phyloP scores from a whole-genome alignment of 2,329 filamentous ascomycete genomes.

The Xylariaceae sp. region DNA sequence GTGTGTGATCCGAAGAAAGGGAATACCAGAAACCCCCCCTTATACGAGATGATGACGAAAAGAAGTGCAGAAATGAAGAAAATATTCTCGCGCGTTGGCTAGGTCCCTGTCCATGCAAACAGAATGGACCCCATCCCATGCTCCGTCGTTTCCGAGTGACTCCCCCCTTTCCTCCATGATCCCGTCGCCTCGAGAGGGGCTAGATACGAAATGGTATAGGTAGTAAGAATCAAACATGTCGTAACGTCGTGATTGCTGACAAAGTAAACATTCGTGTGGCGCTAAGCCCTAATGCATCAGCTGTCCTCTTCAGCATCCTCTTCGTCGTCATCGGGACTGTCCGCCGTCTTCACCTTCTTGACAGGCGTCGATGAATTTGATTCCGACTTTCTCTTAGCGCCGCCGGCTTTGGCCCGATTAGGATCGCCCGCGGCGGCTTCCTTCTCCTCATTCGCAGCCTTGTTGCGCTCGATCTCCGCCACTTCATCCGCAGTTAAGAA shows the following conservation, averaged over 20 bases:
- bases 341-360: constrained; percentile 48
- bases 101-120: constrained; percentile 13
- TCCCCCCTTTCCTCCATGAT: constrained; percentile 26
- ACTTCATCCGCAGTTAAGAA: constrained; percentile 97
- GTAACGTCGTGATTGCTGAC: constrained; percentile 34
- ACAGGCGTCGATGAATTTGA: constrained; percentile 42
- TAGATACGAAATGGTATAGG: constrained; percentile 31
- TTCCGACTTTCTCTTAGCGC: constrained; percentile 58
- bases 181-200: constrained; percentile 22
- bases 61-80: constrained; percentile 3
- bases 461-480: constrained; percentile 73
- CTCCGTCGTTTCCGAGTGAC: constrained; percentile 28
- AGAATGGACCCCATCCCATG: constrained; percentile 26
- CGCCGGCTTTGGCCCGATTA: constrained; percentile 37
- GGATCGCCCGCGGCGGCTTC: constrained; percentile 32
- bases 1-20: constrained; percentile 17
- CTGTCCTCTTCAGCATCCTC: constrained; percentile 40
- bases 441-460: constrained; percentile 39
- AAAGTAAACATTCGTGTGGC: constrained; percentile 24
- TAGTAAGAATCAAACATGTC: constrained; percentile 30
- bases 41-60: constrained; percentile 16
- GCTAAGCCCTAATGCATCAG: constrained; percentile 25
- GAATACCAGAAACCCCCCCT: constrained; percentile 14
- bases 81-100: constrained; percentile 18
- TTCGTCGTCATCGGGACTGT: constrained; percentile 42